Evolutionary conservation across 2,329 filamentous ascomycete species (phyloP), one percentile per base, ranked within the genome.

Genomic region (Apiospora kogelbergensis): DNA sequence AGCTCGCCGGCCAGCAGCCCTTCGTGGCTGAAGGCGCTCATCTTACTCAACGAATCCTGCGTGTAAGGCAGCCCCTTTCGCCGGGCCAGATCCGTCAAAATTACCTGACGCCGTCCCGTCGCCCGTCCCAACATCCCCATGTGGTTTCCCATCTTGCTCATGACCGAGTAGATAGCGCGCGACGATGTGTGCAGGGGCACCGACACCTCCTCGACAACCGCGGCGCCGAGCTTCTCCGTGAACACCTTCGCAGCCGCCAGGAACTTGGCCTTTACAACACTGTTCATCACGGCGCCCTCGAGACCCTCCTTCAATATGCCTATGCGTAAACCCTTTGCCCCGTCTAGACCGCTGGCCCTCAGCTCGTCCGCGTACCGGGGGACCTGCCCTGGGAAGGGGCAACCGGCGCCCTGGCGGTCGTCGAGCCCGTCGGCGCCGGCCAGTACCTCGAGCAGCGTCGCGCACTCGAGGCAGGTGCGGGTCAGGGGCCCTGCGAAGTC

Each of bases 21-120:
- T 22, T 70, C 15, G 30, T 60, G 20, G 63, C 69, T 30, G 69
- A 60, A 33, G 67, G 26, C 33, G 57, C 44, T 67, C 63, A 64
- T 40, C 44, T 46, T 68, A 26, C 63, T 17, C 57, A 68, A 22
- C n/a, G 57, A 26, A 6, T 70, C 66, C 41, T 81, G 76, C 0
- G 84, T 83, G 26, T 81, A 77, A 13, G 74, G 72, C 65, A 81
- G 80, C 64, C 82, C 78, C 66, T 79, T 80, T 24, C 75, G 77
- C 42, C 80, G 74, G 5, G 84, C 74, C 17, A 85, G 78, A 6
- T 72, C 67, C 46, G 71, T 75, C 66, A 75, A 66, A 70, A 75
- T 68, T 10, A 74, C 67, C 69, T 73, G 71, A 17, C 72, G 64
- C 41, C 74, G 67, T 13, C 74, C 74, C 10, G 73, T 73, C 13